A percentile compares a stretch with the other conserved stretches of the same genome.
Evolutionary conservation across 768 basidiomycete genomes (phyloP).

Genomic region (Suillus bovinus): DNA sequence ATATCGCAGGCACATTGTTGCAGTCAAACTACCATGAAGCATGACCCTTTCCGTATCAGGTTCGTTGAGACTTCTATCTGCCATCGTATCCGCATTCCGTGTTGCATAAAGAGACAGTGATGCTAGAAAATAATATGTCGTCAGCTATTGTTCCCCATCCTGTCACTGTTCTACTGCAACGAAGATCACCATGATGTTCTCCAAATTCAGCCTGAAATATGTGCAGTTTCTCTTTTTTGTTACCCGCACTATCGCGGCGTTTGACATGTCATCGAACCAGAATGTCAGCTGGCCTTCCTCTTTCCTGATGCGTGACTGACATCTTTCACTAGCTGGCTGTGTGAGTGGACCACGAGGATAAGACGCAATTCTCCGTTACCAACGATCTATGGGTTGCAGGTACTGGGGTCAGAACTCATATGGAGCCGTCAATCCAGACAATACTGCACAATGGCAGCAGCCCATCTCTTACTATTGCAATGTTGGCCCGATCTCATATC

Average conservation of each 20-base stretch:
- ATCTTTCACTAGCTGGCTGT: slow-evolving; percentile 24
- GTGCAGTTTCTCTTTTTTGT: neutral
- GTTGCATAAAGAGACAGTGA: slow-evolving; percentile 8
- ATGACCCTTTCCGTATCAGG: slow-evolving; percentile 3
- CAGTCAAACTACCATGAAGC: neutral
- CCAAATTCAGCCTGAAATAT: slow-evolving; percentile 9
- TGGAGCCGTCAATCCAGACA: slow-evolving; percentile 31
- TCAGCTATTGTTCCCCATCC: slow-evolving; percentile 2
- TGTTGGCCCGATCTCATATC: slow-evolving; percentile 12
- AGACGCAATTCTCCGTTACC: neutral
- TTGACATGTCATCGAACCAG: slow-evolving; percentile 26
- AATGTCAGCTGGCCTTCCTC: slow-evolving; percentile 20
- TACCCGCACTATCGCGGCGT: slow-evolving; percentile 11
- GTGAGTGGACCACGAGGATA: slow-evolving; percentile 13
- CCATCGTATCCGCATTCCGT: neutral
- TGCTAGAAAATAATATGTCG: neutral
- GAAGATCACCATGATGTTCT: neutral
- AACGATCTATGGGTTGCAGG: slow-evolving; percentile 15
- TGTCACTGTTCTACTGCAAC: neutral
- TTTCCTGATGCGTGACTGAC: neutral
- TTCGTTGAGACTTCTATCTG: neutral
- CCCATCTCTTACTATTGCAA: slow-evolving; percentile 34
- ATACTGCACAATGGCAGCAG: slow-evolving; percentile 35
- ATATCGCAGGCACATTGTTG: neutral
- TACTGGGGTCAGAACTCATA: slow-evolving; percentile 42